Evolutionary conservation across 257 asterid genomes (phyloP).

Genomic region (Anisodus acutangulus): DNA sequence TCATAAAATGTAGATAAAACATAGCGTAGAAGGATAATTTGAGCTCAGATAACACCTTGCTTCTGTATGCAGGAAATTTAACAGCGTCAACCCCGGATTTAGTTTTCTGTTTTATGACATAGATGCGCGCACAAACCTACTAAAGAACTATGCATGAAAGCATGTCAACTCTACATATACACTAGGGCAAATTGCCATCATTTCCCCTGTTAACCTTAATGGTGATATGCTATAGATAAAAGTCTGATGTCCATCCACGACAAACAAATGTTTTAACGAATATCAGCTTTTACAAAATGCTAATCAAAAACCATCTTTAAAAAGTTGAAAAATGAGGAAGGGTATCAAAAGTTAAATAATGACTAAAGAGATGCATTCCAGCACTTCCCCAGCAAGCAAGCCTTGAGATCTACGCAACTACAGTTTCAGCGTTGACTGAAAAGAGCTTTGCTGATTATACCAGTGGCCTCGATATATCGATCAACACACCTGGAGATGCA

Average conservation of each 20-base stretch:
- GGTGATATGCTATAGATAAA: neutral
- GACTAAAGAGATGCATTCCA: constrained; percentile 1
- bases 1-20: neutral
- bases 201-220: neutral
- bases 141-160: neutral
- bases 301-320: neutral
- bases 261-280: neutral
- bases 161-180: neutral
- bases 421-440: constrained; percentile 58
- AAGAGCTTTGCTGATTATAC: constrained; percentile 73
- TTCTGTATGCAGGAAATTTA: neutral
- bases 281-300: constrained; percentile 4
- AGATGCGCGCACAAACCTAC: neutral
- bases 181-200: neutral
- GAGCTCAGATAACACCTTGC: neutral
- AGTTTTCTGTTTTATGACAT: neutral
- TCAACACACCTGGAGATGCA: constrained; percentile 92
- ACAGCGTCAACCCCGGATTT: neutral
- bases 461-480: constrained; percentile 88
- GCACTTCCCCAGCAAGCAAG: neutral
- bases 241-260: neutral
- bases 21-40: neutral
- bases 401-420: neutral
- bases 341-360: neutral
- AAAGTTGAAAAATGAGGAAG: neutral